Evolutionary conservation across 139 green algal genomes (phyloP).

Genomic region (Micractinium conductrix): DNA sequence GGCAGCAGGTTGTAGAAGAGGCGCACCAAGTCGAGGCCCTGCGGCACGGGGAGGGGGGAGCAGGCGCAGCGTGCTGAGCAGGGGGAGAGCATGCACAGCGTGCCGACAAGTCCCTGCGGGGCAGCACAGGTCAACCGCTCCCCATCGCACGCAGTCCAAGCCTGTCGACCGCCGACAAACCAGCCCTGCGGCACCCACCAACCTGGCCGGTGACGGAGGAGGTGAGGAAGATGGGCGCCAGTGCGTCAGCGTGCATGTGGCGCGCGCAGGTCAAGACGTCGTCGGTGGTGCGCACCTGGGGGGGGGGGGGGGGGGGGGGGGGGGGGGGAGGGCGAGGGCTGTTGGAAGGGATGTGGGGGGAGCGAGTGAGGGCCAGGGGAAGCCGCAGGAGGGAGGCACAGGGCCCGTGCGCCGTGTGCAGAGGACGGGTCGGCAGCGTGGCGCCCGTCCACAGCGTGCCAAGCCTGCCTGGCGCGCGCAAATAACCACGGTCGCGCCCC

Average conservation of each 20-base stretch:
- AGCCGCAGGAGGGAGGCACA: too few species aligned
- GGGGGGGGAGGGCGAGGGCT: not conserved
- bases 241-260: slow-evolving; percentile 82
- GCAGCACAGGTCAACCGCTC: too few species aligned
- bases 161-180: too few species aligned
- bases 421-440: too few species aligned
- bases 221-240: slow-evolving; percentile 93
- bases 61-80: too few species aligned
- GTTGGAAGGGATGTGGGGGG: not conserved
- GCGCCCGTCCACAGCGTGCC: not conserved
- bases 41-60: too few species aligned
- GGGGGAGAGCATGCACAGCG: too few species aligned
- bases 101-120: too few species aligned
- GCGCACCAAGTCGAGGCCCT: slow-evolving; percentile 84
- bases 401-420: not conserved
- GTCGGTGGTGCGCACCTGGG: slow-evolving; percentile 59
- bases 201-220: slow-evolving; percentile 84
- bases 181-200: too few species aligned
- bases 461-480: not conserved
- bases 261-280: slow-evolving; percentile 87
- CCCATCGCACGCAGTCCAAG: too few species aligned
- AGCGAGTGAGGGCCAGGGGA: not conserved
- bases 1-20: slow-evolving; percentile 92
- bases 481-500: too few species aligned
- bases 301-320: not conserved